Base-by-base conservation (phyloP, 2,329 filamentous ascomycete genomes). In the Penicillium olsonii region DNA sequence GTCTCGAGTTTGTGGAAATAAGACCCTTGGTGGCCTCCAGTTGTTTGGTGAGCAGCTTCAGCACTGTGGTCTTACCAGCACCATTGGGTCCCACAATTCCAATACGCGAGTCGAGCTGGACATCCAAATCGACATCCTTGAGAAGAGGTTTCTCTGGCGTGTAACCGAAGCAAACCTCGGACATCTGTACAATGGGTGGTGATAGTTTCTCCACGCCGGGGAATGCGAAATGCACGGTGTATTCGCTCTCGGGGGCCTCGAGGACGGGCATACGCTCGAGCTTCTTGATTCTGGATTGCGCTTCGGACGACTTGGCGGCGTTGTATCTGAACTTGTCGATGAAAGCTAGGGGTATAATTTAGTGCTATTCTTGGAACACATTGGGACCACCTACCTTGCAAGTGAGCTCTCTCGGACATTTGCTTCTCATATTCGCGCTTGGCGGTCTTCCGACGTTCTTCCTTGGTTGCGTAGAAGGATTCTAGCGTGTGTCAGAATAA, bases 251-350 rank as follows among this genome's bases (percentile, higher is more conserved):
- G 5, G 94, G 95, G 0, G 92, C 71, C 63, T 95, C 88, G 44
- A 99, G 81, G 1, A 96, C 78, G 2, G 95, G 94, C 90, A 99
- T 96, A 67, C 88, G 90, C 73, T 99, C 95, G 54, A 99, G 79
- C 71, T 99, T 99, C 82, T 99, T 99, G 82, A 99, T 97, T 66
- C 94, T 87, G 1, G 92, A 97, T 69, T 99, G 94, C 1, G 94
- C 94, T 78, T 99, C 94, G 8, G 92, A 96, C 1, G 94, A 96
- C 73, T 99, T 99, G 66, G 92, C 94, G 22, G 94, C 94, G 68
- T 99, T 99, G 81, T 99, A 99, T 45, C 94, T 85, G 81, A 99
- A 99, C 76, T 99, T 99, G 82, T 99, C 94, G 75, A 99, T 99
- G 74, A 99, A 99, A 22, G 90, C 87, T 74, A 29, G 15, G 19